Conservation (phyloP, 2,329 filamentous ascomycete species). For the Fusarium oligoseptatum region DNA sequence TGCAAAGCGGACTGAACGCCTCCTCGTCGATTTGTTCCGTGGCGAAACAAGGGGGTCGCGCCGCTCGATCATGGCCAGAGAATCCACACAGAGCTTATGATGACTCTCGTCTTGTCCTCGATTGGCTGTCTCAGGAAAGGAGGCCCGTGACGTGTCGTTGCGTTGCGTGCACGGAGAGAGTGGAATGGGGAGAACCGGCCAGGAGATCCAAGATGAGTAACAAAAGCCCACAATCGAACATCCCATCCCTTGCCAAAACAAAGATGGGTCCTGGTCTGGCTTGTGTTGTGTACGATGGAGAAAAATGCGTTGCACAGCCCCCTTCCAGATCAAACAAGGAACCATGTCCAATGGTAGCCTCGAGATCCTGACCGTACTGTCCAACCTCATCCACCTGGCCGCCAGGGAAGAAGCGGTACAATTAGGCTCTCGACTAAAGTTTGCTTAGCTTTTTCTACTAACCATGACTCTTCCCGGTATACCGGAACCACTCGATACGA, state of each 20-base stretch:
- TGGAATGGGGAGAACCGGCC: slow-evolving; percentile 4
- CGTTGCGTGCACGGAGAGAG: not conserved
- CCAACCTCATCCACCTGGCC: not conserved
- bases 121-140: slow-evolving; percentile 38
- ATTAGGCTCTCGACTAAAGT: slow-evolving; percentile 42
- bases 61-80: not conserved
- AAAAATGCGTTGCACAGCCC: slow-evolving; percentile 35
- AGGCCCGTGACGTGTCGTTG: slow-evolving; percentile 44
- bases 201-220: slow-evolving; percentile 27
- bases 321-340: slow-evolving; percentile 19
- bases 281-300: not conserved
- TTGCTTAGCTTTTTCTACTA: slow-evolving; percentile 19
- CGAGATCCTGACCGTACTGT: not conserved
- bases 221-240: slow-evolving; percentile 6
- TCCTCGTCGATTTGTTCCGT: not conserved
- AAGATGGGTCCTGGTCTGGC: slow-evolving; percentile 14
- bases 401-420: slow-evolving; percentile 17
- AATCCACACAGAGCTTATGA: slow-evolving; percentile 8
- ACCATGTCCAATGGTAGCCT: slow-evolving; percentile 27
- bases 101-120: slow-evolving; percentile 35
- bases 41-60: slow-evolving; percentile 17
- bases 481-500: slow-evolving; percentile 29
- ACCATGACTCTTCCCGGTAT: slow-evolving; percentile 5
- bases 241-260: slow-evolving; percentile 35
- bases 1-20: not conserved